Base-by-base conservation (phyloP, 306 rosid species). In the Cicer pinnatifidum region DNA sequence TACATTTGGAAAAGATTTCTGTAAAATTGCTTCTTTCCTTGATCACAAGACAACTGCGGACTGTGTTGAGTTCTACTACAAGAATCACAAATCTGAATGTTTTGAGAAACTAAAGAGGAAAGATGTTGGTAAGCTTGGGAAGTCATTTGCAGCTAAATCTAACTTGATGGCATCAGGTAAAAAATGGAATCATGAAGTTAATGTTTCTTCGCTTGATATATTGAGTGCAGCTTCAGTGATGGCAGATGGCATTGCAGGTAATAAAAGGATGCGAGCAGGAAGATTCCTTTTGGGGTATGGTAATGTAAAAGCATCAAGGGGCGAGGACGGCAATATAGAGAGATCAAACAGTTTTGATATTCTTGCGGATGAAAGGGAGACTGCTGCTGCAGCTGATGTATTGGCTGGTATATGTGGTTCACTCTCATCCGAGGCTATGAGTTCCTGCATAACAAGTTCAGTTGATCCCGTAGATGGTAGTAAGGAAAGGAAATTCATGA, bases 41-140 rank as follows among this genome's bases (percentile, higher is more conserved):
- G 86, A 85, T 54, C 97, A 90, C 87, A 95, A 90, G 86, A 92
- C 99, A 70, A 92, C 89, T 9, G 99, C 99, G 0, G 99, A 95
- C 67, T 95, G 97, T 86, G 88, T 95, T 9, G 92, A 95, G 77
- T 95, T 90, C 80, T 95, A 95, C 80, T 95, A 95, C 89, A 95
- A 90, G 74, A 88, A 92, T 53, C 99, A 92, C 69, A 95, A 95
- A 66, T 89, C 96, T 48, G 97, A 82, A 64, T 82, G 85, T 76
- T 95, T 92, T 72, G 79, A 75, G 82, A 92, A 89, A 78, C 82
- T 80, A 54, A 92, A 82, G 75, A 91, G 86, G 84, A 81, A 79
- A 67, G 89, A 84, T 76, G 57, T 54, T 65, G 75, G 82, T 46
- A 91, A 91, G 89, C 88, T 79, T 43, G 88, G 78, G 38, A 88